Evolutionary conservation across 768 basidiomycete genomes (phyloP).

Genomic region (Podaxis pistillaris): DNA sequence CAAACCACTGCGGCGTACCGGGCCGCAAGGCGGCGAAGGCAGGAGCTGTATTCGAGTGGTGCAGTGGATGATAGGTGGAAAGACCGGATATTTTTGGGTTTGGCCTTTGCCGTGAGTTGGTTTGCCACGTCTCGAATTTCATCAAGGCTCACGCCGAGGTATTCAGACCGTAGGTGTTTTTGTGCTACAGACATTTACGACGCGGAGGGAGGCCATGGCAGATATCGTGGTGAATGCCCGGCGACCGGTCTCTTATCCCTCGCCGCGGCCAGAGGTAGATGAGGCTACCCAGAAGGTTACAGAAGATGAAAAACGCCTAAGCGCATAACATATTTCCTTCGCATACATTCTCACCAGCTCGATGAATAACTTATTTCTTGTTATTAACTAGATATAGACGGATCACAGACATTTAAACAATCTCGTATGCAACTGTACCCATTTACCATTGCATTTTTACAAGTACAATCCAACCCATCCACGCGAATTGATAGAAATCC

Average conservation of each 20-base stretch:
- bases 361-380: not conserved
- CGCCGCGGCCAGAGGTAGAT: not conserved
- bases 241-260: not conserved
- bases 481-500: conserved; percentile 37
- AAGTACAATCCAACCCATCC: conserved; percentile 50
- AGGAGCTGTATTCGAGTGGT: conserved; percentile 49
- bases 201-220: conserved; percentile 25
- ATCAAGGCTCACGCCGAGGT: too few relatives aligned
- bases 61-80: conserved; percentile 64
- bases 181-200: conserved; percentile 25
- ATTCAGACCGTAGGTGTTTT: conserved; percentile 22
- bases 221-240: conserved; percentile 20
- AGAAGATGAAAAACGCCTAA: conserved; percentile 14
- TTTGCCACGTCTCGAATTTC: not conserved
- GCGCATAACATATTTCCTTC: not conserved
- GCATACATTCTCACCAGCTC: not conserved
- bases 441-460: conserved; percentile 18
- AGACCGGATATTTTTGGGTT: conserved; percentile 58
- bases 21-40: conserved; percentile 43
- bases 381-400: not conserved
- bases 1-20: conserved; percentile 36
- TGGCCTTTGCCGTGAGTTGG: conserved; percentile 47
- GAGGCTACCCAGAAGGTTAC: conserved; percentile 2
- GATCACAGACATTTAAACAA: too few relatives aligned
- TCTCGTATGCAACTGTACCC: too few relatives aligned